Evolutionary conservation across 257 asterid species (phyloP).

Genomic region (Eucommia ulmoides): DNA sequence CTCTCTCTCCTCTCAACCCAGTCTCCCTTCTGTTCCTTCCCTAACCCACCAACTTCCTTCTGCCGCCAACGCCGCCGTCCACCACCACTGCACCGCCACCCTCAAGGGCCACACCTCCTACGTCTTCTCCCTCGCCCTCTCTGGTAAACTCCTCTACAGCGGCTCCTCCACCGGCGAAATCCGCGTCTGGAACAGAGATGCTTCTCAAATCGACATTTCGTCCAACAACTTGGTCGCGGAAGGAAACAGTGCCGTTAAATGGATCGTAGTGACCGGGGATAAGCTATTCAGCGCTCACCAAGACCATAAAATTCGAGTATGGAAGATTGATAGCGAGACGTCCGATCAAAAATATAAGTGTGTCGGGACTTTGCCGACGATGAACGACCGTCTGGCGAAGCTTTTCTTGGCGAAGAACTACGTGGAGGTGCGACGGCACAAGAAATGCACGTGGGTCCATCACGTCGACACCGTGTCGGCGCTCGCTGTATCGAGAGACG

Average conservation of each 20-base stretch:
- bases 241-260: conserved; percentile 30
- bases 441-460: conserved; percentile 62
- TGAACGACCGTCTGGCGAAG: conserved; percentile 36
- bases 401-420: conserved; percentile 40
- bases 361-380: conserved; percentile 40
- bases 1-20: conserved; percentile 42
- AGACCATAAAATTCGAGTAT: conserved; percentile 58
- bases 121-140: conserved; percentile 36
- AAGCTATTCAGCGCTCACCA: conserved; percentile 57
- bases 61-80: conserved; percentile 12
- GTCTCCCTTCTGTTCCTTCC: conserved; percentile 61
- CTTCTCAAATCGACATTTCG: not conserved
- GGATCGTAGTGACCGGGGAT: conserved; percentile 26
- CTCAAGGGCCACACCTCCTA: conserved; percentile 38
- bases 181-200: conserved; percentile 28
- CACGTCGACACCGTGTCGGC: conserved; percentile 71
- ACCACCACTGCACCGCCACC: conserved; percentile 31
- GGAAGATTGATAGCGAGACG: conserved; percentile 35
- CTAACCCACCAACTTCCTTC: conserved; percentile 26
- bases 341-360: conserved; percentile 17
- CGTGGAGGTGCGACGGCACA: conserved; percentile 50
- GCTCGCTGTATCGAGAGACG: conserved; percentile 38
- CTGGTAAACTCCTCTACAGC: conserved; percentile 46
- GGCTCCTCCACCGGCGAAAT: conserved; percentile 52
- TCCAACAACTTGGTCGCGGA: conserved; percentile 13